These are phyloP conservation scores for Cicer arietinum DNA, from an alignment of 306 rosid genomes.

Conservation along the genomic window DNA sequence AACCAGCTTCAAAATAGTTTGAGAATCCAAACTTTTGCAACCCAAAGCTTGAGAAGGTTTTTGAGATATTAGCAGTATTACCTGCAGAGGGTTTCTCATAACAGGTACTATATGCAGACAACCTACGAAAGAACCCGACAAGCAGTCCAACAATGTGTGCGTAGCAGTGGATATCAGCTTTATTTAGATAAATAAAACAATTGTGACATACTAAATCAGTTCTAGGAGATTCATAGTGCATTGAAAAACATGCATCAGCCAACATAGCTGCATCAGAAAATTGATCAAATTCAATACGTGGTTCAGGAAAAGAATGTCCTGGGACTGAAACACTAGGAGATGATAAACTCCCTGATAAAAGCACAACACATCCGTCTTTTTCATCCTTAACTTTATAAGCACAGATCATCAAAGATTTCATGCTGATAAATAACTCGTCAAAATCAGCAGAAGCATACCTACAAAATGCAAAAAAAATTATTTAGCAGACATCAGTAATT, in stretches of 20 bases:
- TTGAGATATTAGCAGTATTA: conserved; percentile 45
- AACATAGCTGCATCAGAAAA: conserved; percentile 44
- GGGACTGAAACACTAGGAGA: conserved; percentile 47
- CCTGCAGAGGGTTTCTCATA: conserved; percentile 40
- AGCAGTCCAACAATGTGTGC: conserved; percentile 66
- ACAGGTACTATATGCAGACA: conserved; percentile 53
- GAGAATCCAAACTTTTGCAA: conserved; percentile 83
- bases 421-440: conserved; percentile 59
- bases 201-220: conserved; percentile 48
- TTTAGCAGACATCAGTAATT: not conserved
- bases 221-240: conserved; percentile 60
- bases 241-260: conserved; percentile 58
- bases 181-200: conserved; percentile 55
- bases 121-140: conserved; percentile 59
- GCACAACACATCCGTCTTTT: conserved; percentile 55
- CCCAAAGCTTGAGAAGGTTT: conserved; percentile 47
- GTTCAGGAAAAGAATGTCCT: conserved; percentile 49
- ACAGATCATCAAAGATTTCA: conserved; percentile 56
- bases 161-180: conserved; percentile 81
- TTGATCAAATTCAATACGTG: conserved; percentile 49
- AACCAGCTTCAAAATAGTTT: conserved; percentile 72
- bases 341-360: conserved; percentile 56
- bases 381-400: conserved; percentile 57
- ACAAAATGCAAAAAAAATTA: conserved; percentile 34
- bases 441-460: conserved; percentile 60